Base-by-base conservation (phyloP, 2,329 filamentous ascomycete genomes). In the Mycogone perniciosa region DNA sequence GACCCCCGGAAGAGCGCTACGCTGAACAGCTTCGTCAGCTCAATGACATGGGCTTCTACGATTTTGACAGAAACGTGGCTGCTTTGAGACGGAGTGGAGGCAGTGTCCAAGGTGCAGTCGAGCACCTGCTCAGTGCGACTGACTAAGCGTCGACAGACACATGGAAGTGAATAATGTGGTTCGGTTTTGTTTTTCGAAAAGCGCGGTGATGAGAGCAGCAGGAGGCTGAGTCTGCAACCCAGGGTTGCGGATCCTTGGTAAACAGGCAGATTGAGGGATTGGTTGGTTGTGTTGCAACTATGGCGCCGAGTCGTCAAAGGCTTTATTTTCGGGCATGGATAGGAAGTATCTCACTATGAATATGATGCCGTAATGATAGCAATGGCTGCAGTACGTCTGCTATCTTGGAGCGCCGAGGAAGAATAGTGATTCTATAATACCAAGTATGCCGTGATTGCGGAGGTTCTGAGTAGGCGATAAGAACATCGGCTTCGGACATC, bases 31-130 rank as follows among this genome's bases (percentile, higher is more conserved):
- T 99, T 45, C 79, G 89, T 54, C 90, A 97, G 71, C 73, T 99
- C 56, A 99, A 99, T 67, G 93, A 97, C 58, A 99, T 99, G 93
- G 93, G 93, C 3, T 99, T 99, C 71, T 96, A 84, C 66, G 91
- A 99, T 64, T 99, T 97, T 64, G 92, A 99, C 47, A 76, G 88
- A 59, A 99, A 99, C 60, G 82, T 99, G 31, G 84, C 87, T 50
- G 93, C 93, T 5, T 72, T 99, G 62, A 80, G 92, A 67, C 81
- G 92, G 62, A 89, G 88, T 54, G 93, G 93, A 7, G 93, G 93
- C 8, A 96, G 88, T 66, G 93, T 97, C 38, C 90, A 97, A 67
- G 93, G 92, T 8, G 93, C 89, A 5, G 81, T 95, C 48, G 88
- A 93, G 70, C 82, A 88, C 62, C 71, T 95, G 50, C 69, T 88